These are phyloP conservation scores for Toxoplasma gondii DNA, from an alignment of 169 alveolate genomes.

Conservation along the genomic window DNA sequence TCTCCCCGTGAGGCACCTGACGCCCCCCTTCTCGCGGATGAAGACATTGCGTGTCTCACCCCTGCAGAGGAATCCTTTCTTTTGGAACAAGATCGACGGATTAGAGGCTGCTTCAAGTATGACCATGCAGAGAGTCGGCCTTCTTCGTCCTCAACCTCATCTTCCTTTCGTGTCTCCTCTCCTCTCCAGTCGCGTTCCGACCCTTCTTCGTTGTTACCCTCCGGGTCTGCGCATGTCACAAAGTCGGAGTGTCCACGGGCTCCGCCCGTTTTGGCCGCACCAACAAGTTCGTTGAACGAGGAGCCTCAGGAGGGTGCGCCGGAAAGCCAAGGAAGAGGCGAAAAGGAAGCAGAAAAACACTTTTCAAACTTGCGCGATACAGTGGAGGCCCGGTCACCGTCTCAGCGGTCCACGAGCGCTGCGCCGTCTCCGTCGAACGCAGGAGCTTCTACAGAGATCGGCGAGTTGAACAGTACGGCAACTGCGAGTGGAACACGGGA, in stretches of 20 bases:
- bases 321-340: neutral
- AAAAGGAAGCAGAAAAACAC: neutral
- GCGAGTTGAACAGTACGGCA: no score
- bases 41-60: constrained; percentile 1
- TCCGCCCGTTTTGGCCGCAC: neutral
- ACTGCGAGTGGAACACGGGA: no score
- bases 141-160: neutral
- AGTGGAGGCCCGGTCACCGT: no score
- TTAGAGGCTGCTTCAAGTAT: constrained; percentile 1
- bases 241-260: neutral
- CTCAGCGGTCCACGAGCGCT: no score
- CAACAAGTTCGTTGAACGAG: neutral
- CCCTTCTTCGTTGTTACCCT: neutral
- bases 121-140: neutral
- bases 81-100: neutral
- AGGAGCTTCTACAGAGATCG: no score
- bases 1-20: neutral
- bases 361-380: neutral
- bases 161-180: neutral
- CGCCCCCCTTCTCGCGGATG: neutral
- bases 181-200: neutral
- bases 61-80: neutral
- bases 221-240: neutral
- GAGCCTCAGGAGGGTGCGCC: neutral
- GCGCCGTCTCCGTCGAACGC: no score